phyloP scores from a whole-genome alignment of 306 rosid species.

The apple (Malus domestica) region ASM211411v1 NC_041802.1:30203001-30203500 shows the following conservation, averaged over 20 bases:
- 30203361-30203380: background rate
- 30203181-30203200: background rate
- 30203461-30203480: constrained; percentile 17
- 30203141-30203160: background rate
- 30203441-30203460: constrained; percentile 1
- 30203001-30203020: no score
- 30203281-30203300: background rate
- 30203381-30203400: background rate
- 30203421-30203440: background rate
- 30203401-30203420: background rate
- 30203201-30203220: background rate
- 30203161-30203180: background rate
- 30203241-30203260: background rate
- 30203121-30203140: background rate
- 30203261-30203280: background rate
- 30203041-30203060: background rate
- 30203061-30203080: background rate
- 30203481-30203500: constrained; percentile 55
- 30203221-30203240: background rate
- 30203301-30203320: background rate
- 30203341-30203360: background rate
- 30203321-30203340: background rate
- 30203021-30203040: background rate
- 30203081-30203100: background rate
- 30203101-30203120: background rate